phyloP scores from a whole-genome alignment of 169 alveolate species.

The Eimeria sp. region DNA sequence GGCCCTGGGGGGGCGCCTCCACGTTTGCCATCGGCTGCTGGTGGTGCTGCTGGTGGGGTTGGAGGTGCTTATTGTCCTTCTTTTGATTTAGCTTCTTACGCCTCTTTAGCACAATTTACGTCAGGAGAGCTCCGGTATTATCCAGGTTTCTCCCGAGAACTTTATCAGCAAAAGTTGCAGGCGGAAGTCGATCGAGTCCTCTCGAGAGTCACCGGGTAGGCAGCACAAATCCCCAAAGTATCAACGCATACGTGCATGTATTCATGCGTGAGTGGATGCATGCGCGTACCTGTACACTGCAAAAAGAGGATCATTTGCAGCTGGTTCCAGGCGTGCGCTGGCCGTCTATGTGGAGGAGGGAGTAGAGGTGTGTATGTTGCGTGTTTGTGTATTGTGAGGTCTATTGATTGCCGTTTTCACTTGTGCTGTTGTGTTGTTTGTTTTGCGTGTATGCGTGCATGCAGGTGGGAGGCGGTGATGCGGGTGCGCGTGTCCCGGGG shows the following conservation, averaged over 20 bases:
- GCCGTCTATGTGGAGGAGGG: too few species aligned
- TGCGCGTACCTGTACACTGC: background rate
- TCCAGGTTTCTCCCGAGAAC: slow-evolving; percentile 87
- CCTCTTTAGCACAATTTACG: slow-evolving; percentile 90
- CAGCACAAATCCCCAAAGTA: background rate
- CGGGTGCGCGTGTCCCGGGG: slow-evolving; percentile 97
- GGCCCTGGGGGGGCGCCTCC: background rate
- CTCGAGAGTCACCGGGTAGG: slow-evolving; percentile 91
- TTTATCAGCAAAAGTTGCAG: slow-evolving; percentile 88
- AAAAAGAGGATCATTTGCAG: background rate
- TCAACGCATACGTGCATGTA: background rate
- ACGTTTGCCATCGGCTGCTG: background rate
- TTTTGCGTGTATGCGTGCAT: slow-evolving; percentile 73
- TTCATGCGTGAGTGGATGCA: background rate
- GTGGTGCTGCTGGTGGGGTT: slow-evolving; percentile 28
- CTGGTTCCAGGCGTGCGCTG: background rate
- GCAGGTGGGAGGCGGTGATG: slow-evolving; percentile 98
- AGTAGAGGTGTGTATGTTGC: background rate
- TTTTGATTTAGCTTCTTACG: slow-evolving; percentile 88
- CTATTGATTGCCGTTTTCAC: background rate
- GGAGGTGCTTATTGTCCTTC: background rate
- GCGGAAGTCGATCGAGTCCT: slow-evolving; percentile 93
- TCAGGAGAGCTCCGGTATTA: slow-evolving; percentile 92
- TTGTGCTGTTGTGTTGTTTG: background rate
- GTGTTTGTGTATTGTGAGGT: background rate